Base-by-base conservation (phyloP, 169 alveolate species). In the Plasmodium gonderi region DNA sequence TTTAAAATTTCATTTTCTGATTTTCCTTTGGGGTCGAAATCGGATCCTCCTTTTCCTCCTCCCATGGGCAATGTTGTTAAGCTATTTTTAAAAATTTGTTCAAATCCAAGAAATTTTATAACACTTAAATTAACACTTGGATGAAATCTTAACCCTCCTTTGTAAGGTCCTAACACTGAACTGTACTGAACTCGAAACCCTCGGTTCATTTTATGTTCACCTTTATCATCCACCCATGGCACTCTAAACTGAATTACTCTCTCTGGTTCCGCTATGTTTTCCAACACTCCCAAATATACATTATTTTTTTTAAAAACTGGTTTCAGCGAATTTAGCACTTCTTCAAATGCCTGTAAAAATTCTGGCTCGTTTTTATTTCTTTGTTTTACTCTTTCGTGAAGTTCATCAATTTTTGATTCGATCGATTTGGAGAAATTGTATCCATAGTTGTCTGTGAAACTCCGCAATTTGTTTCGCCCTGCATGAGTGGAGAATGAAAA, bases 41-140 rank as follows among this genome's bases (percentile, higher is more conserved):
- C 98, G 14, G 97, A 94, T 36, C 98, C 98, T 5, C 98, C 98
- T 93, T 97, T 97, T 17, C 96, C 98, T 8, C 98, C 98, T 3
- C 98, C 98, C 96, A 97, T 87, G 17, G 95, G 96, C n/a, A 97
- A 68, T 14, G 96, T 95, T n/a, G 98, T 97, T 11, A 97, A 94
- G 47, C 97, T 93, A 87, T 97, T 97, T 69, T 97, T 97, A 94
- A 97, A 96, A 9, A 95, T 94, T 89, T 97, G 98, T 47, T 97
- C 98, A 67, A 97, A 97, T 1, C 97, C 98, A 26, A 97, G 81
- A 89, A 97, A 97, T 79, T 97, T 97, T 45, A 97, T 91, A 17
- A 96, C 92, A 51, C 98, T 96, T 87, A 96, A 44, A 54, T 95
- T 96, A 17, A 97, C 98, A 11, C 95, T 82, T 33, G 97, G 97